Evolutionary conservation across 805 yeast genomes (phyloP), one percentile per base, ranked within the genome.

Genomic region (Candida fluviatilis): DNA sequence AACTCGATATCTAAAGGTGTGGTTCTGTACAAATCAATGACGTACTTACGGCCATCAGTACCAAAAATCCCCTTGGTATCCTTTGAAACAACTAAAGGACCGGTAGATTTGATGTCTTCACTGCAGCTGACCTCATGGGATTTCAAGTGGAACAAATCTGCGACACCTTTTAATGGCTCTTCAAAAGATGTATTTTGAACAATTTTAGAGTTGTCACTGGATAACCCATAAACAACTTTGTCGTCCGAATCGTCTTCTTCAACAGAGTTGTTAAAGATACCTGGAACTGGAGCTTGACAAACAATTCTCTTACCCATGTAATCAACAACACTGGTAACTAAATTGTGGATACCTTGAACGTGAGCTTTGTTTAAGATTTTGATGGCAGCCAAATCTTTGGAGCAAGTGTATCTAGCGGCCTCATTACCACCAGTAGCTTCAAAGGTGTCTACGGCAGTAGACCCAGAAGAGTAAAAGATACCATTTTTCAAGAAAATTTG

Each of bases 201-300:
- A 37, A 86, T 63, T 29, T 64, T 61, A 11, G 70, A 63, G 13
- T 66, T 68, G 40, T 75, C 84, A 41, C 84, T 88, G 32, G 82
- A 77, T 36, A 70, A 73, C 38, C 98, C 98, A 54, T 90, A 87
- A 7, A 70, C 72, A 35, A 88, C 84, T 52, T 75, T 77, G 38
- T 71, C 71, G 30, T 52, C 60, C 18, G 57, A 66, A 26, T 60
- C 51, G 13, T 65, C 73, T 27, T 63, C 73, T 29, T 60, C 67
- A 34, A 70, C 71, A 28, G 61, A 66, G 33, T 55, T 57, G 38
- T 76, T 68, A 59, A 84, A 82, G 40, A 84, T 78, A 42, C 98
- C 98, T 12, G 99, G 99, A 31, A 91, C 95, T 10, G 96, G 96
- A 11, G 96, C 86, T 66, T 91, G 98, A 58, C 95, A 87, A 27